phyloP scores from a whole-genome alignment of 305 asterid species.

The Fraxinus latifolia region DNA sequence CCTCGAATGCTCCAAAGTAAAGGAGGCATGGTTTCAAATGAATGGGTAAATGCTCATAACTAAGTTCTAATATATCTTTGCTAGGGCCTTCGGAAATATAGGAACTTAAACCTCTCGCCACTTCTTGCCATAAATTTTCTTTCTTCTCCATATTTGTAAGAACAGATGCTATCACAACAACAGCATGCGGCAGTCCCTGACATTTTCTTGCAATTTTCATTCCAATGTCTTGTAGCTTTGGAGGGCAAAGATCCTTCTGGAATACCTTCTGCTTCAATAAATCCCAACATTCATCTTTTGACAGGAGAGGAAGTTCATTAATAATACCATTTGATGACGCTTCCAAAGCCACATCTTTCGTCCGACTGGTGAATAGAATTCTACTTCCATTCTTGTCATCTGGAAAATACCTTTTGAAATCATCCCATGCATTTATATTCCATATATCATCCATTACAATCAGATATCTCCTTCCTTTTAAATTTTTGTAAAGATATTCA shows the following conservation, averaged over 20 bases:
- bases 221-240: slow-evolving; percentile 2
- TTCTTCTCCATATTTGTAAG: neutral
- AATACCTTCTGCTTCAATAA: neutral
- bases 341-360: neutral
- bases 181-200: slow-evolving; percentile 20
- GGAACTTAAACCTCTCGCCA: neutral
- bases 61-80: neutral
- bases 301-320: neutral
- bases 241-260: neutral
- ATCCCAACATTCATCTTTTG: slow-evolving; percentile 20
- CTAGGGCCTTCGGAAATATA: neutral
- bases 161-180: neutral
- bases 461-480: neutral
- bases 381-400: slow-evolving; percentile 13
- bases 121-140: neutral
- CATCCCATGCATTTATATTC: slow-evolving; percentile 19
- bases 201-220: neutral
- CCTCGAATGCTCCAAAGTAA: neutral
- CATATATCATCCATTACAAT: slow-evolving; percentile 25
- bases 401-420: slow-evolving; percentile 11
- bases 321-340: neutral
- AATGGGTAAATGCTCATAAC: slow-evolving; percentile 13
- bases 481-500: neutral
- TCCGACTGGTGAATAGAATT: slow-evolving; percentile 20
- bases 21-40: slow-evolving; percentile 15